Evolutionary conservation across 345 rosid species (phyloP), one percentile per base, ranked within the genome.

Genomic region (Hibiscus trionum): DNA sequence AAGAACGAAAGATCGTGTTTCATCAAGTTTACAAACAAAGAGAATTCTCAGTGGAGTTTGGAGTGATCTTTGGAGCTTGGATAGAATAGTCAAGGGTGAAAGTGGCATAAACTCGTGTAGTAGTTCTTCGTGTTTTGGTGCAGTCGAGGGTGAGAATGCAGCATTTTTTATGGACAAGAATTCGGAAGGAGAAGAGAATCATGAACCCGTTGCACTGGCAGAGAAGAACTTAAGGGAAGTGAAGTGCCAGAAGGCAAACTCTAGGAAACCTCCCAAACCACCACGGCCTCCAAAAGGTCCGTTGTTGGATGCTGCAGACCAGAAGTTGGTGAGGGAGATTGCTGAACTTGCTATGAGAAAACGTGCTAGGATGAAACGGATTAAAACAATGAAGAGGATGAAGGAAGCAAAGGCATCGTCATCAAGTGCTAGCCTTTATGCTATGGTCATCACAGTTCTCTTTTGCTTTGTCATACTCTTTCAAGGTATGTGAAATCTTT

Each of bases 201-300:
- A 55, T 33, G 79, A 77, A 37, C 64, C 73, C 56, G 17, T 29
- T 29, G 78, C 75, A 1, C 31, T 66, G 16, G 31, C 52, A 72
- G 81, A 63, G 55, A 76, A 75, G 73, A 82, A 70, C 67, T 59
- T 65, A n/a, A 33, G n/a, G 11, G 82, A 80, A 71, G 87, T 71
- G 55, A 84, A 80, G 61, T 72, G 57, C 4, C 82, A 84, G 77
- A 84, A 83, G 47, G 14, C 47, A 69, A 83, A 70, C 77, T 46
- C 84, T 21, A 87, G 87, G 76, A 85, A 83, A 73, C 82, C 96
- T 79, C 81, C 93, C 29, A 91, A 85, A 79, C 98, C 98, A 7
- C 98, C 98, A 0, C 82, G 92, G 67, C 97, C 98, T 65, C 98
- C 97, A 0, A 90, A 83, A 79, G 92, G 92, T 72, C 95, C 91